These are phyloP conservation scores for Candida endomychidarum DNA, from an alignment of 805 yeast species.

Conservation along the genomic window DNA sequence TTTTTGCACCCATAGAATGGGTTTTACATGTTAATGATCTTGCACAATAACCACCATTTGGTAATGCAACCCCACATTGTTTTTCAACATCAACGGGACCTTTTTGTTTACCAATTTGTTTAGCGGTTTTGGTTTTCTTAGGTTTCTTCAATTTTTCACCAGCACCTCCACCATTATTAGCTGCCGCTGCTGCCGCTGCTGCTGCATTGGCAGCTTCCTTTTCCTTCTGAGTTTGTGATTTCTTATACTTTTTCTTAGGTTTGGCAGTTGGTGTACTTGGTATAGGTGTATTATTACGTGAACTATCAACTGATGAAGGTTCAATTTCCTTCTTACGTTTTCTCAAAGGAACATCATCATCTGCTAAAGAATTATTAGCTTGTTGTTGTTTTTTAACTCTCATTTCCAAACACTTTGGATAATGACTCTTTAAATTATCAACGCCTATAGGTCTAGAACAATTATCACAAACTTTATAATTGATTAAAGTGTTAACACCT, in stretches of 20 bases:
- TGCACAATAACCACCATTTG: constrained; percentile 95
- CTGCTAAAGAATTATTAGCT: neutral
- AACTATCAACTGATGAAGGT: constrained; percentile 39
- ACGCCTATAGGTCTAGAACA: constrained; percentile 44
- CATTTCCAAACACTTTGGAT: constrained; percentile 39
- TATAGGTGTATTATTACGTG: constrained; percentile 38
- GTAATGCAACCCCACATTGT: constrained; percentile 94
- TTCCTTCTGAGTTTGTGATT: constrained; percentile 43
- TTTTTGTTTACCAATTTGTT: constrained; percentile 54
- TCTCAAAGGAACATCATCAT: constrained; percentile 18
- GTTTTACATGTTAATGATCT: constrained; percentile 95
- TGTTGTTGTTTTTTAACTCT: constrained; percentile 26
- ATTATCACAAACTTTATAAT: constrained; percentile 38
- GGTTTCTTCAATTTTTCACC: constrained; percentile 15
- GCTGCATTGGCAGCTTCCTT: constrained; percentile 49
- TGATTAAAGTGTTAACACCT: constrained; percentile 3
- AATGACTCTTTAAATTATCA: constrained; percentile 32
- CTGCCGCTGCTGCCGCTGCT: constrained; percentile 44
- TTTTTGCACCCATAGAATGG: constrained; percentile 97
- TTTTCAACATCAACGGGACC: constrained; percentile 88
- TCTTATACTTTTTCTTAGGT: constrained; percentile 46
- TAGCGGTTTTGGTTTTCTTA: constrained; percentile 35
- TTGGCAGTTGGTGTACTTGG: constrained; percentile 28
- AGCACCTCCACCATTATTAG: constrained; percentile 19
- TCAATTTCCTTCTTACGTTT: constrained; percentile 35